Evolutionary conservation across 352 stramenopile genomes (phyloP).

Genomic region (Globisporangium radiosum): DNA sequence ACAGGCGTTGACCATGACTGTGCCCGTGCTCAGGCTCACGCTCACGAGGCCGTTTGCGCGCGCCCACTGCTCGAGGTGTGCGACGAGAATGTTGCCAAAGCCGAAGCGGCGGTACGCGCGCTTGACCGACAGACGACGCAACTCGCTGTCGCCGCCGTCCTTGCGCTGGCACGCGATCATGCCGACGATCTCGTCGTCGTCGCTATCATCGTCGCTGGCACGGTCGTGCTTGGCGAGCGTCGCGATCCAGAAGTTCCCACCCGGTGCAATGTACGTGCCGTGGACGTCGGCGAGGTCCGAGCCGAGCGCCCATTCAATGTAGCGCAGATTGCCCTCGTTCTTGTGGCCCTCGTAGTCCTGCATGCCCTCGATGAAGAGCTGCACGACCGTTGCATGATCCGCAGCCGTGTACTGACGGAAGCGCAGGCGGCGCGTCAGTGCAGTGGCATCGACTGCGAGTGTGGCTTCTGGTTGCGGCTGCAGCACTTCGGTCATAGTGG

Average conservation of each 20-base stretch:
- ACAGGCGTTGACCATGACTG: conserved; percentile 9
- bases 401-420: conserved; percentile 16
- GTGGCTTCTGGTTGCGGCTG: neutral
- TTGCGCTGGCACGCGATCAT: conserved; percentile 19
- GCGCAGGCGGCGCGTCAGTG: conserved; percentile 1
- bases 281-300: conserved; percentile 27
- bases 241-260: conserved; percentile 40
- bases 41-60: conserved; percentile 4
- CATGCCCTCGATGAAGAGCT: conserved; percentile 11
- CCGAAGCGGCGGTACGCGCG: conserved; percentile 16
- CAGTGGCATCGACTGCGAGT: neutral
- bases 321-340: conserved; percentile 14
- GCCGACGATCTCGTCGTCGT: conserved; percentile 10
- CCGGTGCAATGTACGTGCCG: conserved; percentile 21
- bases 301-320: conserved; percentile 18
- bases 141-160: conserved; percentile 13
- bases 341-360: conserved; percentile 2
- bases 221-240: neutral
- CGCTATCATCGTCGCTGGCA: conserved; percentile 1
- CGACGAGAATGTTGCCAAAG: conserved; percentile 17
- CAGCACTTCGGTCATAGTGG: no score
- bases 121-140: conserved; percentile 25
- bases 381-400: conserved; percentile 19
- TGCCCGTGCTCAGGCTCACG: conserved; percentile 15
- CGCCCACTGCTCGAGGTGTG: conserved; percentile 16